These are phyloP conservation scores for Linum lewisii DNA, from an alignment of 345 rosid genomes.

Conservation along the genomic window DNA sequence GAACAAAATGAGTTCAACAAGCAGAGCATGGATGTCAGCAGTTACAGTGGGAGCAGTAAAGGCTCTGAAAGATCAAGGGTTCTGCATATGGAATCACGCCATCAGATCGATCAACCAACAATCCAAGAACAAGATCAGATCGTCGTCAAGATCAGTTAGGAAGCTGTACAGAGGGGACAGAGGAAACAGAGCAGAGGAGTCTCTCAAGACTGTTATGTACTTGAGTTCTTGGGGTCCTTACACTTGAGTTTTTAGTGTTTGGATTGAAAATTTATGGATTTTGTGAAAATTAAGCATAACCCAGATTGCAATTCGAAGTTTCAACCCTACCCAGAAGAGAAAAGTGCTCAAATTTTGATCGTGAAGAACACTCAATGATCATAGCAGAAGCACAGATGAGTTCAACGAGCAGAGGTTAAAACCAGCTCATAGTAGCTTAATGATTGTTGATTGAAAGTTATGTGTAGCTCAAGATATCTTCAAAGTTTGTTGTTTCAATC, in stretches of 20 bases:
- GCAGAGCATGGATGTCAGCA: background rate
- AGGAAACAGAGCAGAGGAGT: conserved; percentile 10
- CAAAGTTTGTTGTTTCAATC: too few relatives aligned
- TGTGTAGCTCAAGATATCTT: too few relatives aligned
- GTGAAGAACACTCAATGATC: too few relatives aligned
- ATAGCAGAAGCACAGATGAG: too few relatives aligned
- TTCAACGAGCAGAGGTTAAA: too few relatives aligned
- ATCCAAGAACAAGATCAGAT: conserved; percentile 5
- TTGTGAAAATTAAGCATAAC: too few relatives aligned
- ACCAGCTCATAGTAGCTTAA: too few relatives aligned
- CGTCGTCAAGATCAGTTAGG: background rate
- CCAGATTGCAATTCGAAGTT: too few relatives aligned
- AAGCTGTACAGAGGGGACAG: background rate
- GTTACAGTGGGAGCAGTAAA: background rate
- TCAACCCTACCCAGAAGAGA: too few relatives aligned
- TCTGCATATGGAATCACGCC: conserved; percentile 8
- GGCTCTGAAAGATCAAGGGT: conserved; percentile 7
- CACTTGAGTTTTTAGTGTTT: background rate
- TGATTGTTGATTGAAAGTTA: too few relatives aligned
- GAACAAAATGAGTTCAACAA: background rate
- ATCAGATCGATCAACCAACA: background rate
- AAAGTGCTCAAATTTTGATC: too few relatives aligned
- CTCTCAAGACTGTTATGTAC: conserved; percentile 22
- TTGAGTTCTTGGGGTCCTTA: conserved; percentile 20
- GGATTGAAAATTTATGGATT: too few relatives aligned